Conservation (phyloP, 2,329 filamentous ascomycete genomes). For the Xylariales sp. region DNA sequence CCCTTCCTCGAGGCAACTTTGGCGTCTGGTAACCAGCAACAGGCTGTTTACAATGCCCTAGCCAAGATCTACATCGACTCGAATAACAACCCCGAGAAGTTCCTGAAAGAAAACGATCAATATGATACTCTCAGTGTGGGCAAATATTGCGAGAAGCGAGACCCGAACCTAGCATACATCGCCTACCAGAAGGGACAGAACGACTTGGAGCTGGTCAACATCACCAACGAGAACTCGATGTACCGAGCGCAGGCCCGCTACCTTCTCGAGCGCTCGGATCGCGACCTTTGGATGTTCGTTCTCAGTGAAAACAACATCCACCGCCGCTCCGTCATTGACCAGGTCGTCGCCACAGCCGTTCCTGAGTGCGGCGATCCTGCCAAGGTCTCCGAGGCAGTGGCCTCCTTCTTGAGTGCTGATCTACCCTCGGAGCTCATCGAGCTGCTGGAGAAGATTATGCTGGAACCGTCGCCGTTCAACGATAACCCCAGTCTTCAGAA, state of each 20-base stretch:
- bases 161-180: slow-evolving; percentile 92
- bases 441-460: slow-evolving; percentile 95
- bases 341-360: slow-evolving; percentile 92
- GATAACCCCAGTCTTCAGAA: slow-evolving; percentile 97
- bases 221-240: slow-evolving; percentile 99
- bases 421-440: slow-evolving; percentile 93
- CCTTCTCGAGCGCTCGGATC: slow-evolving; percentile 81
- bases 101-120: slow-evolving; percentile 94
- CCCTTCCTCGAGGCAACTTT: slow-evolving; percentile 94
- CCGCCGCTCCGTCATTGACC: slow-evolving; percentile 87
- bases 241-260: slow-evolving; percentile 97
- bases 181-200: slow-evolving; percentile 96
- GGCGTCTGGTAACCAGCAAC: slow-evolving; percentile 86
- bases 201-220: slow-evolving; percentile 91
- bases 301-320: slow-evolving; percentile 95
- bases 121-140: slow-evolving; percentile 90
- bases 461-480: slow-evolving; percentile 98
- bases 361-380: slow-evolving; percentile 88
- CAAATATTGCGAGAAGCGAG: slow-evolving; percentile 98
- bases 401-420: slow-evolving; percentile 86
- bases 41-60: slow-evolving; percentile 93
- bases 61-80: slow-evolving; percentile 99
- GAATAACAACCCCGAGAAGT: slow-evolving; percentile 97
- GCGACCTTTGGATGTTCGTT: slow-evolving; percentile 91
- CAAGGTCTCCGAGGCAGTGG: slow-evolving; percentile 91